phyloP scores from a whole-genome alignment of 345 rosid genomes.

The Eucalyptus urophylla region DNA sequence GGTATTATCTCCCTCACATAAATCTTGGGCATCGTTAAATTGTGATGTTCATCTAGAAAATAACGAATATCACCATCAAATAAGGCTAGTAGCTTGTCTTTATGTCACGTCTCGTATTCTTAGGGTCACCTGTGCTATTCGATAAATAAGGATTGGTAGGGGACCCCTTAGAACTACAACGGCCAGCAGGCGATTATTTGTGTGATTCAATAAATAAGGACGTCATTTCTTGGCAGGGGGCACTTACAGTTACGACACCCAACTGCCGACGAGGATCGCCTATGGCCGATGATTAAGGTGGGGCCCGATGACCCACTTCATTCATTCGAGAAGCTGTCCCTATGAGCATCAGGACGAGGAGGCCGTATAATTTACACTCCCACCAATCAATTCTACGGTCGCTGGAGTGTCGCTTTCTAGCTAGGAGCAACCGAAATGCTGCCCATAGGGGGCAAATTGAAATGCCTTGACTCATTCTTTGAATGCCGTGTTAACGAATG shows the following conservation, averaged over 20 bases:
- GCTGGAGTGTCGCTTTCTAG: neutral
- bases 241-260: neutral
- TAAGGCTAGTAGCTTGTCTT: neutral
- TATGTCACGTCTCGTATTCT: fast-evolving
- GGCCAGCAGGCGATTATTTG: neutral
- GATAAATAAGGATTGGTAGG: neutral
- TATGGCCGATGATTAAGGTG: neutral
- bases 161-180: no score
- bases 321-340: neutral
- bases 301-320: neutral
- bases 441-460: neutral
- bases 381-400: neutral
- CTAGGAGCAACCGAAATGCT: neutral
- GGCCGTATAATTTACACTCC: neutral
- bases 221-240: neutral
- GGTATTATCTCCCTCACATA: neutral
- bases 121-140: neutral
- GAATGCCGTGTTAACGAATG: neutral
- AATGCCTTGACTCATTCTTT: neutral
- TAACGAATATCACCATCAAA: neutral
- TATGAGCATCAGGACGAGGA: neutral
- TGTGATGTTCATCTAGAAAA: neutral
- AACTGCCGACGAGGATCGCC: neutral
- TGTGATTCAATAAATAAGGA: neutral
- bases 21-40: neutral